Evolutionary conservation across 305 asterid genomes (phyloP), one percentile per base, ranked within the genome.

Genomic region (Fraxinus sp.): DNA sequence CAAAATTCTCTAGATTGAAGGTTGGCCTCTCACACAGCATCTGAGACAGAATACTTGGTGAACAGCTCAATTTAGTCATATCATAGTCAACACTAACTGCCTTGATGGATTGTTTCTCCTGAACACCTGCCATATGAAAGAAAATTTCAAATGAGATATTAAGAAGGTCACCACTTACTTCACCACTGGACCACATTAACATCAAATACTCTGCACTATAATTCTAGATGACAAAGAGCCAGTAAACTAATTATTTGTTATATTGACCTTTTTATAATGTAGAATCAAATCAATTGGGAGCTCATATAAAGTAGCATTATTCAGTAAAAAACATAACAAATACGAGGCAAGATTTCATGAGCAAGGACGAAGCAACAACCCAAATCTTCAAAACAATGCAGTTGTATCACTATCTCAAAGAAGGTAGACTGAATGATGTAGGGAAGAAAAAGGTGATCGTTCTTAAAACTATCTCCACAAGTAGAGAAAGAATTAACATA

Each of bases 1-100:
- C 87, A 84, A 84, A 81, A 35, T 76, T 83, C 88, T 88, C 90
- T 55, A 88, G 80, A 85, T 83, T 84, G 77, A 88, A 89, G 62
- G 84, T 75, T 22, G 83, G 81, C 28, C 55, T 87, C 76, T 77
- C 90, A 72, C 86, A 28, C 71, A 78, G 85, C 79, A 82, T 77
- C 66, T 78, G 89, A 74, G 88, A 80, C 82, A 79, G 78, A 57
- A 80, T 22, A 68, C 84, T 80, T 36, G 88, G 85, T 30, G 90
- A 89, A 16, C 83, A 83, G 80, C 87, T 75, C 77, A 83, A 66
- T 75, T 74, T 75, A 80, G 79, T 79, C 79, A 33, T 39, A 26
- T 86, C 87, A 75, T 81, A 86, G 49, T 87, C 89, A 76, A 72
- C 78, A 59, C 71, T 62, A 22, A 79, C 84, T 52, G 83, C 81